Base-by-base conservation (phyloP, 495 filamentous ascomycete species). In the Aspergillus biplanus region DNA sequence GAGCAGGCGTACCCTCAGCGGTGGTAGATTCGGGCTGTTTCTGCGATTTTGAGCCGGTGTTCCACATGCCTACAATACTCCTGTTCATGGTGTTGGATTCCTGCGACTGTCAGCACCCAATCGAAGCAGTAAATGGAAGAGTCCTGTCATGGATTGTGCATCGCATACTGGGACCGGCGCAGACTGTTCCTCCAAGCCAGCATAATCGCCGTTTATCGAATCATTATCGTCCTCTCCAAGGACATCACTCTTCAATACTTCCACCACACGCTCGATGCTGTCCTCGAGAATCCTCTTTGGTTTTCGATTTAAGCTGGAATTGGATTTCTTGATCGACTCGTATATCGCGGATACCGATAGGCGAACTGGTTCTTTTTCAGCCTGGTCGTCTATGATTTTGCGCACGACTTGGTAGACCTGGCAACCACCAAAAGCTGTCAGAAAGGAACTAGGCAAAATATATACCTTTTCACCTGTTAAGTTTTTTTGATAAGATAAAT, bases 221-320 rank as follows among this genome's bases (percentile, higher is more conserved):
- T 80, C 84, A n/a, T 78, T 69, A 31, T 85, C 85, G 37, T 83
- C 79, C 11, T 81, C 83, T 21, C 74, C 79, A 5, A 69, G 69
- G 21, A 27, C 34, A 68, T 96, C 91, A 63, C 87, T 83, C 54
- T 85, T 86, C 11, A 96, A 71, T 13, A 94, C 86, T 27, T 86
- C 86, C 33, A 99, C 79, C 2, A 96, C 91, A 21, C 92, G 82
- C 69, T 97, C 92, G 65, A 98, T 90, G 52, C 91, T 90, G 67
- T 92, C 89, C 71, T 97, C 90, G 13, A 99, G 76, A 13, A 88
- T 78, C 58, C 85, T 86, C 75, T 95, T 96, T 7, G 89, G 91
- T 65, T 88, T 88, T 13, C 93, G 81, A 50, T 90, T 91, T 42
- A 97, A 72, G 63, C 87, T 90, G 1, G 92, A 96, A 69, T 97